A percentile compares a stretch with the other conserved stretches of the same genome.
Evolutionary conservation across 495 filamentous ascomycete genomes (phyloP).

Genomic region (Massariosphaeria phaeospora): DNA sequence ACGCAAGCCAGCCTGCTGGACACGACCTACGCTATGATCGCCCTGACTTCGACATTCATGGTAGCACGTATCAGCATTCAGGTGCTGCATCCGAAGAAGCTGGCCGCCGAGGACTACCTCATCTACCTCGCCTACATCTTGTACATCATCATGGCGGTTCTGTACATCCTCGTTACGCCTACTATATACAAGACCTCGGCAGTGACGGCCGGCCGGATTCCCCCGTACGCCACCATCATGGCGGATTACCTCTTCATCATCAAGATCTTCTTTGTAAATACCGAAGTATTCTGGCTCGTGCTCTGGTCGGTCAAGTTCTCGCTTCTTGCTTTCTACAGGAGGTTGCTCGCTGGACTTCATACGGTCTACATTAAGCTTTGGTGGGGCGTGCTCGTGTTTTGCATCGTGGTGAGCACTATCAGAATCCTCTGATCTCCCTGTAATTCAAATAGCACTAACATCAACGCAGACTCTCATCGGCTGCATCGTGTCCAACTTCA

Average conservation of each 20-base stretch:
- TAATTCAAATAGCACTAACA: not conserved
- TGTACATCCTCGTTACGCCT: constrained; percentile 41
- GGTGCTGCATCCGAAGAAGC: constrained; percentile 18
- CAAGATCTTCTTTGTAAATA: constrained; percentile 45
- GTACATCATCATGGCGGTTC: constrained; percentile 38
- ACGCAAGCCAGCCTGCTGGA: not conserved
- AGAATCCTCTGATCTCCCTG: not conserved
- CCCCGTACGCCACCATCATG: constrained; percentile 30
- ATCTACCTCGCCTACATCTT: constrained; percentile 35
- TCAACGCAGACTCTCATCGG: constrained; percentile 35
- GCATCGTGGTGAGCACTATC: constrained; percentile 23
- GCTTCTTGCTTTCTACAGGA: constrained; percentile 45
- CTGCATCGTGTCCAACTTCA: constrained; percentile 41
- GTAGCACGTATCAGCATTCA: constrained; percentile 23
- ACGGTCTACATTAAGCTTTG: constrained; percentile 36
- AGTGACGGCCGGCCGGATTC: constrained; percentile 13
- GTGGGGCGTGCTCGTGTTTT: constrained; percentile 42
- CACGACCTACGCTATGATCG: constrained; percentile 37
- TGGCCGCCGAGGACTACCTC: constrained; percentile 38
- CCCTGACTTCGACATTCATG: constrained; percentile 34
- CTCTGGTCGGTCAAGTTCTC: constrained; percentile 49
- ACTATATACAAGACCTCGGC: constrained; percentile 33
- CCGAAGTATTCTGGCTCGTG: constrained; percentile 44
- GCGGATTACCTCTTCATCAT: constrained; percentile 35
- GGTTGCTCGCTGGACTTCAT: constrained; percentile 38